Percentiles rank a stretch among this genome's conserved stretches.
phyloP scores from a whole-genome alignment of 768 basidiomycete genomes.

The Kwoniella mangroviensis region DNA sequence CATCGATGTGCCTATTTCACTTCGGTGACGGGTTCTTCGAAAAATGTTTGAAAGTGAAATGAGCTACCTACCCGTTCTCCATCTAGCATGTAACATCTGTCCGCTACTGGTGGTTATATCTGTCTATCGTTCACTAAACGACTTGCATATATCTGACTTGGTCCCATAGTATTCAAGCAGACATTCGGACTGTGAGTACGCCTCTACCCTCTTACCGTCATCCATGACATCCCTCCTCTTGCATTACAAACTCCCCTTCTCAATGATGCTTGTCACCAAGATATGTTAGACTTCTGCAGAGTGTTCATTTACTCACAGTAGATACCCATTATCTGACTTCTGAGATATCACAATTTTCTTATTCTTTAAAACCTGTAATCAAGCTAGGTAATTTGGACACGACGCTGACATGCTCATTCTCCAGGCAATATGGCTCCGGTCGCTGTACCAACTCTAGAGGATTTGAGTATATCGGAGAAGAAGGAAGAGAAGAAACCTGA shows the following conservation, averaged over 20 bases:
- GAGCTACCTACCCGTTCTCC: background rate
- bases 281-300: constrained; percentile 55
- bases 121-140: no score
- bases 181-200: no score
- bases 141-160: no score
- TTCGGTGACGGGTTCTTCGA: background rate
- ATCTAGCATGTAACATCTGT: no score
- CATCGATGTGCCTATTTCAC: no score
- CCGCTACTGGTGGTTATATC: no score
- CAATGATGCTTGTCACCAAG: constrained; percentile 44
- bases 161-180: no score
- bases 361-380: no score
- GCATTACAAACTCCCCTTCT: background rate
- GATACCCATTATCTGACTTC: constrained; percentile 30
- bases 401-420: no score
- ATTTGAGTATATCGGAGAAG: constrained; percentile 27
- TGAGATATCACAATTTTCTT: constrained; percentile 24
- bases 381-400: no score
- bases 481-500: constrained; percentile 15
- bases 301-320: constrained; percentile 22
- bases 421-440: constrained; percentile 20
- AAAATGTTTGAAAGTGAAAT: constrained; percentile 1
- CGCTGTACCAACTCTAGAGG: constrained; percentile 21
- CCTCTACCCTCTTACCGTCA: background rate
- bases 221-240: background rate